Base-by-base conservation (phyloP, 2,329 filamentous ascomycete genomes). In the Ophiostoma triangulosporum region DNA sequence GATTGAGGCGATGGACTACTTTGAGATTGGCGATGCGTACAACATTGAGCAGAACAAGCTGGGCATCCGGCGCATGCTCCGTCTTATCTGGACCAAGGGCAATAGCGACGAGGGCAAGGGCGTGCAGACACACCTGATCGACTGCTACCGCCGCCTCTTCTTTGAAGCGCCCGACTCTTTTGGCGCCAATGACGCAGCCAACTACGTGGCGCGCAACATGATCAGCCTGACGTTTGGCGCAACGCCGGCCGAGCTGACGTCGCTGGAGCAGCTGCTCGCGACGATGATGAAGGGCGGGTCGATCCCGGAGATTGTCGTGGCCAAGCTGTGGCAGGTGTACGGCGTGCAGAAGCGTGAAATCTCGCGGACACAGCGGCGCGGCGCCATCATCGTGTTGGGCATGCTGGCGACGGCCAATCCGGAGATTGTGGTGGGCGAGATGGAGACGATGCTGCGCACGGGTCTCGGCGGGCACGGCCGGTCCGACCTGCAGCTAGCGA, bases 31-130 rank as follows among this genome's bases (percentile, higher is more conserved):
- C 45, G 90, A 98, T 66, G 91, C 90, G 6, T 97, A 97, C 75
- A 93, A 94, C 66, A 84, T 98, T 55, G 87, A 96, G 66, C 88
- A 93, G 60, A 89, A 94, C 64, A 90, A 95, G 66, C 71, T 84
- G 36, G 93, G 94, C 54, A 97, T 98, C 63, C 81, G 91, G 56
- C 84, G 89, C 54, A 98, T 98, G 93, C 76, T 98, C 58, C 84
- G 91, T 52, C 75, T 98, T 20, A 98, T 98, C 66, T 98, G 93
- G 93, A 98, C 93, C 59, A 98, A 98, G 70, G 91, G 93, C 61
- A 98, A 97, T 69, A 97, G 89, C 62, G 93, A 98, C 63, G 94
- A 98, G 73, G 93, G 94, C 62, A 98, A 97, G 70, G 93, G 93
- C 54, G 90, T 98, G 2, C 94, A 98, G 65, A 87, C 86, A 2